Conservation (phyloP, 176 grass and related monocot genomes). For the Aegilops longissima region DNA sequence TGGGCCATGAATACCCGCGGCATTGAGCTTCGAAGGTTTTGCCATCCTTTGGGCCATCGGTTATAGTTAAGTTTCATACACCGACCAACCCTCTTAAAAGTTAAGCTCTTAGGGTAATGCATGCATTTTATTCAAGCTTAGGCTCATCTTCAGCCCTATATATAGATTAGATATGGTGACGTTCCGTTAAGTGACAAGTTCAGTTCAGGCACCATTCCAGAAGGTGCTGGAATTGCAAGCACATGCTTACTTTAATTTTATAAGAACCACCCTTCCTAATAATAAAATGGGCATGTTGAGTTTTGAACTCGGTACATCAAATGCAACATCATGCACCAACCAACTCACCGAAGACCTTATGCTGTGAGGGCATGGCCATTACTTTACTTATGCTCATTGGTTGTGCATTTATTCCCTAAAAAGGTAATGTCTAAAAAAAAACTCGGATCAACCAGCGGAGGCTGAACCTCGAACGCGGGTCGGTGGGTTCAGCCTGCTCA, state of each 20-base stretch:
- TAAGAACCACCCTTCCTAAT: not conserved
- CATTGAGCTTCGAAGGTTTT: not conserved
- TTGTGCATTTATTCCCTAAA: not conserved
- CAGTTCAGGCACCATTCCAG: not conserved
- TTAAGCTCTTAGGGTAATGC: not conserved
- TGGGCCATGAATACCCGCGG: too few relatives aligned
- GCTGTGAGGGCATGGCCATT: not conserved
- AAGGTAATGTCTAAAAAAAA: not conserved
- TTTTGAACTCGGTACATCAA: not conserved
- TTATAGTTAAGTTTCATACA: conserved; percentile 2
- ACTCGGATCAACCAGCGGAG: too few relatives aligned
- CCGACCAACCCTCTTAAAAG: not conserved
- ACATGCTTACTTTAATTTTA: not conserved
- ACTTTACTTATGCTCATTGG: not conserved
- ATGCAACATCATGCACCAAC: not conserved
- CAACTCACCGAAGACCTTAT: conserved; percentile 10
- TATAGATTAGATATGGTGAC: not conserved
- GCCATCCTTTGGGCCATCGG: not conserved
- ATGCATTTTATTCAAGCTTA: not conserved
- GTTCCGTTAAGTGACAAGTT: not conserved
- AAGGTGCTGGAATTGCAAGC: not conserved
- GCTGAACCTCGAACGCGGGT: too few relatives aligned
- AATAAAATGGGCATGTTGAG: not conserved
- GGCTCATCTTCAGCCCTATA: not conserved
- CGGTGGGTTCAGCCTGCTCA: too few relatives aligned